A percentile compares a stretch with the other conserved stretches of the same genome.
Evolutionary conservation across 495 filamentous ascomycete genomes (phyloP).

Genomic region (Saxophila tyrrhenica): DNA sequence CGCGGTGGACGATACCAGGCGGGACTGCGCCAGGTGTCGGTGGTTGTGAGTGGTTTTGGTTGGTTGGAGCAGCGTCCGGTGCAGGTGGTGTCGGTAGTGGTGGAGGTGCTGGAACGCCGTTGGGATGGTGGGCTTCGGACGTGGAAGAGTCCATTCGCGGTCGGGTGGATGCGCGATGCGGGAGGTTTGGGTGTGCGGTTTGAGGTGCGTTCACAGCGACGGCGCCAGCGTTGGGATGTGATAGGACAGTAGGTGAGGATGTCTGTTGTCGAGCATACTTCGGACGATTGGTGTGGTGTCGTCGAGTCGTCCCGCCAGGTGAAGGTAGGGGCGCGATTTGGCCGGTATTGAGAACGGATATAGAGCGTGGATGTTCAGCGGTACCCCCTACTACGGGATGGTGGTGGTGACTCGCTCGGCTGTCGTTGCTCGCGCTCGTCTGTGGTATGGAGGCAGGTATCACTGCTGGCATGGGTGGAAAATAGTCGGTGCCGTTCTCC

Average conservation of each 20-base stretch:
- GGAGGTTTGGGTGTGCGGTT: slow-evolving; percentile 5
- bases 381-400: slow-evolving; percentile 4
- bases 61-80: slow-evolving; percentile 29
- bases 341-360: slow-evolving; percentile 68
- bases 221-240: slow-evolving; percentile 17
- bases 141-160: slow-evolving; percentile 27
- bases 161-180: slow-evolving; percentile 15
- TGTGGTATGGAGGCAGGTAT: slow-evolving; percentile 23
- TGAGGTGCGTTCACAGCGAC: slow-evolving; percentile 2
- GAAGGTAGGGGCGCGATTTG: slow-evolving; percentile 75
- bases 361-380: slow-evolving; percentile 41
- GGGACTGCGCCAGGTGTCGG: slow-evolving; percentile 39
- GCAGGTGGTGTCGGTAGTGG: slow-evolving; percentile 49
- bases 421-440: slow-evolving; percentile 22
- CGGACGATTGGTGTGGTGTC: slow-evolving; percentile 44
- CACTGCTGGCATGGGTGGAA: slow-evolving; percentile 64
- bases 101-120: slow-evolving; percentile 31
- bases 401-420: slow-evolving; percentile 24
- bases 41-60: slow-evolving; percentile 37
- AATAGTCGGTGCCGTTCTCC: slow-evolving; percentile 75
- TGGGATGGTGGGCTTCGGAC: slow-evolving; percentile 22
- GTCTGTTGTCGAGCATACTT: slow-evolving; percentile 60
- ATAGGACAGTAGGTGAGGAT: slow-evolving; percentile 61
- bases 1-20: slow-evolving; percentile 7
- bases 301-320: slow-evolving; percentile 48